Conservation (phyloP, 106 monocot genomes). For the Dendrobium catenatum region DNA sequence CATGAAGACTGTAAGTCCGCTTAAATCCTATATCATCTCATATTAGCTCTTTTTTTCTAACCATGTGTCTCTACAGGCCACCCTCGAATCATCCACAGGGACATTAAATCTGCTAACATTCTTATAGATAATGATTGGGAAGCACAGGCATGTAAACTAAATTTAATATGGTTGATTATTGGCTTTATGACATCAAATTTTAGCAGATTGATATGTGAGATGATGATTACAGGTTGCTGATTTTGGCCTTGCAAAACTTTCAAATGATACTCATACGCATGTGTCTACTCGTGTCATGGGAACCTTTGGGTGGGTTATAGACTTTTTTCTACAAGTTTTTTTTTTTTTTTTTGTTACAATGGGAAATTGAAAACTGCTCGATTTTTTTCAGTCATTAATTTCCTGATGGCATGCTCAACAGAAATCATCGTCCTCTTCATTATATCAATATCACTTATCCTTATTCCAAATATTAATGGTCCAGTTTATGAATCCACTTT, state of each 20-base stretch:
- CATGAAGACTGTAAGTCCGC: slow-evolving; percentile 76
- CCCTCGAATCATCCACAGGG: slow-evolving; percentile 85
- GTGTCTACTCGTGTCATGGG: slow-evolving; percentile 96
- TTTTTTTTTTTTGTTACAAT: neutral
- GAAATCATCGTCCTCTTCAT: neutral
- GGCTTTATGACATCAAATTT: neutral
- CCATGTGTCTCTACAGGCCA: slow-evolving; percentile 42
- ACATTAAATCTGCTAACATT: slow-evolving; percentile 91
- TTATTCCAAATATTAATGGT: neutral
- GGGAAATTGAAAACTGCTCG: slow-evolving; percentile 1
- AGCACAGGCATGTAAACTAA: slow-evolving; percentile 53
- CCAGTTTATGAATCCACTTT: neutral
- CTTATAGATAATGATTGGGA: slow-evolving; percentile 78
- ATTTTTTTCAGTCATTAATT: neutral
- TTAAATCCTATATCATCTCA: slow-evolving; percentile 8
- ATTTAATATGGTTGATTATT: neutral
- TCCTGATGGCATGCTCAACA: neutral
- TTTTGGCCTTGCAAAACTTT: slow-evolving; percentile 84
- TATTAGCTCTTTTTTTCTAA: slow-evolving; percentile 3
- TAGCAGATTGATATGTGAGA: neutral
- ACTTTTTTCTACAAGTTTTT: neutral
- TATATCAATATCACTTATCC: neutral
- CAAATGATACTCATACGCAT: slow-evolving; percentile 63
- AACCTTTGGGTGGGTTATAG: slow-evolving; percentile 65
- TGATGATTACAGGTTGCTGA: slow-evolving; percentile 70